phyloP scores from a whole-genome alignment of 2,329 filamentous ascomycete species.

The Fusarium coicis region DNA sequence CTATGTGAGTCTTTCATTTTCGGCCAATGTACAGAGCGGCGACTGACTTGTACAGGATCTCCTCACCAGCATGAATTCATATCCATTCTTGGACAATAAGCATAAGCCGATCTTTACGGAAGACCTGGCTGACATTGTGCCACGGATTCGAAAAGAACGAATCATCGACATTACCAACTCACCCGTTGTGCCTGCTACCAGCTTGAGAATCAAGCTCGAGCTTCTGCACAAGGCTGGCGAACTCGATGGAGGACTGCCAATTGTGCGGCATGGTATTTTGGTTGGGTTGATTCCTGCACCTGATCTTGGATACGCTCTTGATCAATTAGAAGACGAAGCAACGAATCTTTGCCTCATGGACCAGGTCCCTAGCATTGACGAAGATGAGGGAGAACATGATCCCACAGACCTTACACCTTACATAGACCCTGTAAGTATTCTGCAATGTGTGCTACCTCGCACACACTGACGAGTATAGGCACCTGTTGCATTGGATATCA shows the following conservation, averaged over 20 bases:
- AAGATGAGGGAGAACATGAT: slow-evolving; percentile 71
- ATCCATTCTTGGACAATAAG: slow-evolving; percentile 97
- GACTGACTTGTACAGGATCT: slow-evolving; percentile 70
- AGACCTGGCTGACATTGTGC: slow-evolving; percentile 87
- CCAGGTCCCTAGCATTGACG: slow-evolving; percentile 69
- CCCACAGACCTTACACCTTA: slow-evolving; percentile 89
- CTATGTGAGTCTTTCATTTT: slow-evolving; percentile 67
- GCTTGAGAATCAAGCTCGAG: slow-evolving; percentile 83
- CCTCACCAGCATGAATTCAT: slow-evolving; percentile 95
- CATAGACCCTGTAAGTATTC: slow-evolving; percentile 80
- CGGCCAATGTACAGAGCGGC: neutral
- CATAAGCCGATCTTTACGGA: slow-evolving; percentile 90
- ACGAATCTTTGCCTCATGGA: slow-evolving; percentile 85
- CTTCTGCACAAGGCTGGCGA: slow-evolving; percentile 86
- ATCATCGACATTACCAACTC: slow-evolving; percentile 90
- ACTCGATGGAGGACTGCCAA: slow-evolving; percentile 90
- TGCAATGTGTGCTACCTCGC: neutral
- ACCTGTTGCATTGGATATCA: slow-evolving; percentile 87
- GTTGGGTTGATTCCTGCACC: slow-evolving; percentile 94
- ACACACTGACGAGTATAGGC: slow-evolving; percentile 61
- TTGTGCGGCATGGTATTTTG: slow-evolving; percentile 80
- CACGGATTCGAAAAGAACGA: slow-evolving; percentile 77
- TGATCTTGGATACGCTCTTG: slow-evolving; percentile 91
- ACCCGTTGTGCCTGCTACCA: slow-evolving; percentile 79
- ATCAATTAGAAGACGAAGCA: slow-evolving; percentile 81